Conservation (phyloP, 805 yeast species). For the Cyberlindnera mycetangii region DNA sequence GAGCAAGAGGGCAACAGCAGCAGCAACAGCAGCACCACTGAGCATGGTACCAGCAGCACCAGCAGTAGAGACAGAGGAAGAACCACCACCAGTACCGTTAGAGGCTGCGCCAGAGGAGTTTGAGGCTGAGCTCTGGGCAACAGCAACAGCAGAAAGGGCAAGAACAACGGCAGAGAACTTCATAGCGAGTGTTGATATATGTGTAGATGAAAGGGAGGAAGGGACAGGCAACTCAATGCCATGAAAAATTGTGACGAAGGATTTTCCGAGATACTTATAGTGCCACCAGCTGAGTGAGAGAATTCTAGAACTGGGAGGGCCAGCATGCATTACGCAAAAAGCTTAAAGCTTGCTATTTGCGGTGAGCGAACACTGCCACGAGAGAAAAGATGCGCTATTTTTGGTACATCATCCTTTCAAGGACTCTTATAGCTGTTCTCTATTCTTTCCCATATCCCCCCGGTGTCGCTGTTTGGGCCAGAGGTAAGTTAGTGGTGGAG, state of each 20-base stretch:
- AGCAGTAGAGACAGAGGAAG: slow-evolving; percentile 22
- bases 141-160: slow-evolving; percentile 3
- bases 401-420: neutral
- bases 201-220: neutral
- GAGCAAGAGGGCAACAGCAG: slow-evolving; percentile 24
- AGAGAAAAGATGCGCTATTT: neutral
- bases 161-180: neutral
- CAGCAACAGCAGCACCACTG: slow-evolving; percentile 19
- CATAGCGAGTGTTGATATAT: slow-evolving; percentile 2
- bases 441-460: too few species aligned
- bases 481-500: too few species aligned
- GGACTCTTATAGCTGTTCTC: neutral
- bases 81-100: slow-evolving; percentile 6
- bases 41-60: slow-evolving; percentile 16
- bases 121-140: slow-evolving; percentile 4
- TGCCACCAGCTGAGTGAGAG: neutral
- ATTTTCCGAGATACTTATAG: neutral
- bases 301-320: neutral
- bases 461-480: too few species aligned
- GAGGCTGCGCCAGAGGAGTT: slow-evolving; percentile 10
- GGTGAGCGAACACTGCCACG: neutral
- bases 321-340: neutral
- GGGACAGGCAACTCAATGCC: neutral
- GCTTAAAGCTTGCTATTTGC: neutral
- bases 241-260: neutral